Evolutionary conservation across 345 rosid genomes (phyloP), one percentile per base, ranked within the genome.

Genomic region (Nephelium lappaceum): DNA sequence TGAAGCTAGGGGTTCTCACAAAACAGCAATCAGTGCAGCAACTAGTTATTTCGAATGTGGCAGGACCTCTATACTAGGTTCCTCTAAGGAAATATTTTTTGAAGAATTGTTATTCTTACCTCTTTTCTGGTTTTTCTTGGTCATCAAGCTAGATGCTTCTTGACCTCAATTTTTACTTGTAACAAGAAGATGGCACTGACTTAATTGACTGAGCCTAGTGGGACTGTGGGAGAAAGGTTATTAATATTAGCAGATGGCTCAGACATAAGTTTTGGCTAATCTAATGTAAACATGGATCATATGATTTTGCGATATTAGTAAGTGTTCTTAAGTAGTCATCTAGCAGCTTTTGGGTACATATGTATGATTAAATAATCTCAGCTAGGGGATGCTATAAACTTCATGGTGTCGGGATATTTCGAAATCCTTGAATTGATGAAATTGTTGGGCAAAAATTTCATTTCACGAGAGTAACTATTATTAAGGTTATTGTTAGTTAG

Each of bases 401-500:
- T 25, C 43, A 25, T 51, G 42, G 63, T 51, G 64, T 15, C 8
- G 53, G 43, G 62, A 53, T 53, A n/a, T 51, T 18, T 6, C 8
- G 18, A 51, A 25, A 19, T 51, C 25, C 23, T 71, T 31, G 14
- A 18, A 23, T 11, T 23, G 1, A 10, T 25, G 43, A 24, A 49
- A 71, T 71, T 60, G 9, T 67, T 8, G 63, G 63, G 57, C 53
- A 23, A 51, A 71, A 67, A 67, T 19, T 31, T 67, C 47, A 67
- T 36, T 39, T 67, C 23, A 16, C 27, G 5, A 31, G 23, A 71
- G 64, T 53, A 27, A 5, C 14, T 49, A 31, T 31, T 31, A 31
- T 1, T 31, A 31, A 31, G 2, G 36, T 31, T 31, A 31, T 31
- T 31, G 36, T 31, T 31, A 31, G 36, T 31, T 31, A 31, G 3